These are phyloP conservation scores for Fusarium sp. DNA, from an alignment of 2,329 filamentous ascomycete species.

Conservation along the genomic window DNA sequence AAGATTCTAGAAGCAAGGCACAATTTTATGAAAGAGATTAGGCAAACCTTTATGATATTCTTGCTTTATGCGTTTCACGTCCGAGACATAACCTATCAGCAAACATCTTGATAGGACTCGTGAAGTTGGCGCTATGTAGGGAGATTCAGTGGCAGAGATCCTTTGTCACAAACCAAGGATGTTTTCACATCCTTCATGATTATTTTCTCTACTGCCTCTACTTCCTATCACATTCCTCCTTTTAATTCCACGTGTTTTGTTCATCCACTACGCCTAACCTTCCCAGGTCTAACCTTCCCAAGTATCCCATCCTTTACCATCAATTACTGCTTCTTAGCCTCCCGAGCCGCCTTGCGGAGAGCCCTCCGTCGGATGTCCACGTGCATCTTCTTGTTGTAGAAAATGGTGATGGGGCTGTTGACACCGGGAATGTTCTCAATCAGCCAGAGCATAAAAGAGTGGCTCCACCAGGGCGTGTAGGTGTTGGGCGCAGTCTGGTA, in stretches of 20 bases:
- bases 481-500: constrained; percentile 85
- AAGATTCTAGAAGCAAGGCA: not conserved
- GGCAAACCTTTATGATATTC: not conserved
- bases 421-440: constrained; percentile 71
- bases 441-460: constrained; percentile 88
- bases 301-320: not conserved
- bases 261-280: not conserved
- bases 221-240: constrained; percentile 2
- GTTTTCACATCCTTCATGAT: not conserved
- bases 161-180: not conserved
- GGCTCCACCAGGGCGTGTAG: constrained; percentile 93
- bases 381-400: constrained; percentile 77
- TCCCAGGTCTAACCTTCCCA: too few relatives aligned
- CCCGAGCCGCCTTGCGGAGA: constrained; percentile 84
- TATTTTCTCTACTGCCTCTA: not conserved
- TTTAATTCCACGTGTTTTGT: not conserved
- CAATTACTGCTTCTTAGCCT: constrained; percentile 74
- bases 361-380: constrained; percentile 84
- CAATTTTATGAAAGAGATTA: not conserved
- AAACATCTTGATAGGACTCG: not conserved
- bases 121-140: not conserved
- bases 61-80: not conserved
- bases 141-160: not conserved
- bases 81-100: not conserved
- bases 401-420: constrained; percentile 60